Evolutionary conservation across 495 filamentous ascomycete genomes (phyloP).

Genomic region (Xylaria nigripes): DNA sequence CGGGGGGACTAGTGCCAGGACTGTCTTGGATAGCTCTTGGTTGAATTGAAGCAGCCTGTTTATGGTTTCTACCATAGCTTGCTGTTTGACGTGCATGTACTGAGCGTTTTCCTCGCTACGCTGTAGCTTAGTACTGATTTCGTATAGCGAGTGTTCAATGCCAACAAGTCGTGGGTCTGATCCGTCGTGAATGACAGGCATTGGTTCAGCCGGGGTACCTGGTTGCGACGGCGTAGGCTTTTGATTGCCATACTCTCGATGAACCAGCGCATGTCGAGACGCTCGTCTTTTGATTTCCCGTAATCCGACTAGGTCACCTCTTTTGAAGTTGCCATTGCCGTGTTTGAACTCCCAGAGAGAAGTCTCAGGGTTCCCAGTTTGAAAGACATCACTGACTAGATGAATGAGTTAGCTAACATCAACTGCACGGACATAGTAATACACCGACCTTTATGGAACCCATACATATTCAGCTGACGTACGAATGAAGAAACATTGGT

Average conservation of each 20-base stretch:
- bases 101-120: constrained; percentile 79
- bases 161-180: constrained; percentile 67
- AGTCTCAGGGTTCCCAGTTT: constrained; percentile 90
- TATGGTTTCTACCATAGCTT: constrained; percentile 73
- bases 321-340: constrained; percentile 93
- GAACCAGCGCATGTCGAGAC: constrained; percentile 90
- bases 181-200: constrained; percentile 55
- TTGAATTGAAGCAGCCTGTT: constrained; percentile 58
- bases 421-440: constrained; percentile 1
- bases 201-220: constrained; percentile 74
- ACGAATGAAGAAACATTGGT: constrained; percentile 99
- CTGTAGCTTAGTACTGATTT: constrained; percentile 64
- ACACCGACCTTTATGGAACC: constrained; percentile 91
- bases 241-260: constrained; percentile 87
- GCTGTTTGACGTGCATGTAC: constrained; percentile 69
- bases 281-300: constrained; percentile 94
- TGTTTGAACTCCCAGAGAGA: constrained; percentile 99
- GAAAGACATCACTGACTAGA: constrained; percentile 95
- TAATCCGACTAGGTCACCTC: constrained; percentile 83
- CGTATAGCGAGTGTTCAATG: constrained; percentile 76
- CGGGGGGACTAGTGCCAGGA: constrained; percentile 60
- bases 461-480: constrained; percentile 97
- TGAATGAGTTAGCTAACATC: constrained; percentile 6
- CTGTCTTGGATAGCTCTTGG: constrained; percentile 65
- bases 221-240: constrained; percentile 68